phyloP scores from a whole-genome alignment of 2,329 filamentous ascomycete genomes.

The Ceratocystis destructans region DNA sequence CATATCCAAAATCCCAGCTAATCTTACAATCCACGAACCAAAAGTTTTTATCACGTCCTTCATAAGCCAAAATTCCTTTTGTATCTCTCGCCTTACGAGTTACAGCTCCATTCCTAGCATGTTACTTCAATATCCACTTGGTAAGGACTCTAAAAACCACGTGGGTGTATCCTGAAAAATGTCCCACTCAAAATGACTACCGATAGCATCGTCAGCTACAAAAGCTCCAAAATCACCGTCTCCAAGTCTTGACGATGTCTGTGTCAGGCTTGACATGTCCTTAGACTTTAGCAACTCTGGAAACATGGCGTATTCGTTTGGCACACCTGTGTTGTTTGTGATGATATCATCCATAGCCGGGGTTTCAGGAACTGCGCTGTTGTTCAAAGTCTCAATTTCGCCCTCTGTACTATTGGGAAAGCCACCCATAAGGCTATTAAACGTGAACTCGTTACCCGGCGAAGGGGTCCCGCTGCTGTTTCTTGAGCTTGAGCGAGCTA shows the following conservation, averaged over 20 bases:
- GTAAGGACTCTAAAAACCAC: not conserved
- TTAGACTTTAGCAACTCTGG: not conserved
- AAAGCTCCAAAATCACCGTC: slow-evolving; percentile 8
- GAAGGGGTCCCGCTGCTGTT: not conserved
- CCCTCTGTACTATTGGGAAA: not conserved
- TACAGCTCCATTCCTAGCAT: not conserved
- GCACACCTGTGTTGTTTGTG: not conserved
- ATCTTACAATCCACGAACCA: not conserved
- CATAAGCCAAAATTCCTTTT: not conserved
- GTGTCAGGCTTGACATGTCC: not conserved
- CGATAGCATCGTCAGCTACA: slow-evolving; percentile 16
- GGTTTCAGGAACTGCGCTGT: not conserved
- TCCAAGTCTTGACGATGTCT: not conserved
- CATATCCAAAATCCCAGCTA: not conserved
- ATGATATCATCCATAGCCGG: not conserved
- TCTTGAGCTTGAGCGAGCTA: slow-evolving; percentile 16
- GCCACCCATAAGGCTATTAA: slow-evolving; percentile 10
- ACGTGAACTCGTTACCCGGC: not conserved
- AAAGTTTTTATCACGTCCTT: not conserved
- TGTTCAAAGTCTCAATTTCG: not conserved
- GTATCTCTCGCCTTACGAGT: not conserved
- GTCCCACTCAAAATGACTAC: slow-evolving; percentile 7
- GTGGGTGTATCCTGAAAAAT: not conserved
- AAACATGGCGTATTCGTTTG: not conserved
- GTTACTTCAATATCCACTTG: not conserved